These are phyloP conservation scores for Yamadazyma friedrichii DNA, from an alignment of 1,139 yeast species.

Conservation along the genomic window DNA sequence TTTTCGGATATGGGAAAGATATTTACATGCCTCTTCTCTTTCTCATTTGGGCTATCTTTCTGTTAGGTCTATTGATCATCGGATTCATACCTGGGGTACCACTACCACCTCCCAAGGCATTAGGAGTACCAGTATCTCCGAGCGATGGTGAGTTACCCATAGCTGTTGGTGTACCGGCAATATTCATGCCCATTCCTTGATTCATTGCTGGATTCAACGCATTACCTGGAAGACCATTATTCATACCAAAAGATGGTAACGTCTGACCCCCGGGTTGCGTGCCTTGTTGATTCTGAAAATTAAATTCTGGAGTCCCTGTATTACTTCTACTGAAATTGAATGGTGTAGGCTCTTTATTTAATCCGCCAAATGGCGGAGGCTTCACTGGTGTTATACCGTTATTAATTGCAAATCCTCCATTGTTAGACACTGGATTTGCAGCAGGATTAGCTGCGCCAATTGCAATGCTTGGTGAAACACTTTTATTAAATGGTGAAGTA, in stretches of 20 bases:
- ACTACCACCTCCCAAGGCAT: slow-evolving; percentile 3
- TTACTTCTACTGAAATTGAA: slow-evolving; percentile 12
- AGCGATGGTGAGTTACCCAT: background rate
- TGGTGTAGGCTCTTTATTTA: slow-evolving; percentile 11
- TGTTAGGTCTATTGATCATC: slow-evolving; percentile 18
- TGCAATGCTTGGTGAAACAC: slow-evolving; percentile 7
- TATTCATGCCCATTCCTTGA: slow-evolving; percentile 2
- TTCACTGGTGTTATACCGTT: slow-evolving; percentile 16
- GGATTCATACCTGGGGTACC: slow-evolving; percentile 12
- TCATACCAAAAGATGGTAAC: no score
- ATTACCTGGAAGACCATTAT: background rate
- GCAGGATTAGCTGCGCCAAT: background rate
- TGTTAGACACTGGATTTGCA: no score
- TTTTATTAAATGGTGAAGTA: slow-evolving; percentile 6
- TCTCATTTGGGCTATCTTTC: slow-evolving; percentile 31
- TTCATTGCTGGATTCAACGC: background rate
- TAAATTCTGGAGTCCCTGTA: slow-evolving; percentile 16
- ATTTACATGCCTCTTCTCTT: slow-evolving; percentile 23
- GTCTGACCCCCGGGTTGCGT: background rate
- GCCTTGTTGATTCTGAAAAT: background rate
- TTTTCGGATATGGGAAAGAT: no score
- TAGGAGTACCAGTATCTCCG: background rate
- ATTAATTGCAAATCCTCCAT: slow-evolving; percentile 11
- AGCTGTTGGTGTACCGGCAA: background rate
- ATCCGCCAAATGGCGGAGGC: slow-evolving; percentile 7